Conservation (phyloP, 2,329 filamentous ascomycete species). For the Lachnellula suecica region DNA sequence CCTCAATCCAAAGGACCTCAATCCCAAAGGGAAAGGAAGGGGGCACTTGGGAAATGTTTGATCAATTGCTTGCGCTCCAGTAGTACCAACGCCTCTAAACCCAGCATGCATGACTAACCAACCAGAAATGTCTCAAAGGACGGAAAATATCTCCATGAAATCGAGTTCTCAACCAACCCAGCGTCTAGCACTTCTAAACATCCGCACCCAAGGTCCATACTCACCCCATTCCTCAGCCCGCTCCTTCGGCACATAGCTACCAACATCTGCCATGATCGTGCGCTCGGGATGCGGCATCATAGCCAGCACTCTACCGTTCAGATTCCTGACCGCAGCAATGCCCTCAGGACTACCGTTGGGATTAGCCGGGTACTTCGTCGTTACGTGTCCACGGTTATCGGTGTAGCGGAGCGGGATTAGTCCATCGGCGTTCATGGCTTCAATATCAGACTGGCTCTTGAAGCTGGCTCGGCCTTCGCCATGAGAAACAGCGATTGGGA, state of each 20-base stretch:
- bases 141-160: background rate
- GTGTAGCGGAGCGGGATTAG: slow-evolving; percentile 80
- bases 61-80: too few species aligned
- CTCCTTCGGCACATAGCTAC: slow-evolving; percentile 61
- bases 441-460: slow-evolving; percentile 48
- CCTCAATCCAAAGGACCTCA: too few species aligned
- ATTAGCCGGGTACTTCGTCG: slow-evolving; percentile 85
- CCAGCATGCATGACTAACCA: too few species aligned
- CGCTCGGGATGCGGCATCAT: slow-evolving; percentile 77
- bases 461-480: slow-evolving; percentile 85
- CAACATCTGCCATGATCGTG: slow-evolving; percentile 64
- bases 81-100: too few species aligned
- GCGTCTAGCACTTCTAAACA: slow-evolving; percentile 71
- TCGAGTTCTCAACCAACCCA: slow-evolving; percentile 59
- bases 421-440: slow-evolving; percentile 60
- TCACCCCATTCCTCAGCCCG: slow-evolving; percentile 64
- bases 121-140: too few species aligned
- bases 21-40: too few species aligned
- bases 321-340: slow-evolving; percentile 65
- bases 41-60: too few species aligned
- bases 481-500: slow-evolving; percentile 88
- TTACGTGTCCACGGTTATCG: slow-evolving; percentile 74
- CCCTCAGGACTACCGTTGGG: slow-evolving; percentile 71
- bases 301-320: slow-evolving; percentile 66
- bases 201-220: slow-evolving; percentile 66